phyloP scores from a whole-genome alignment of 2,329 filamentous ascomycete species.

The Beauveria sp. region DNA sequence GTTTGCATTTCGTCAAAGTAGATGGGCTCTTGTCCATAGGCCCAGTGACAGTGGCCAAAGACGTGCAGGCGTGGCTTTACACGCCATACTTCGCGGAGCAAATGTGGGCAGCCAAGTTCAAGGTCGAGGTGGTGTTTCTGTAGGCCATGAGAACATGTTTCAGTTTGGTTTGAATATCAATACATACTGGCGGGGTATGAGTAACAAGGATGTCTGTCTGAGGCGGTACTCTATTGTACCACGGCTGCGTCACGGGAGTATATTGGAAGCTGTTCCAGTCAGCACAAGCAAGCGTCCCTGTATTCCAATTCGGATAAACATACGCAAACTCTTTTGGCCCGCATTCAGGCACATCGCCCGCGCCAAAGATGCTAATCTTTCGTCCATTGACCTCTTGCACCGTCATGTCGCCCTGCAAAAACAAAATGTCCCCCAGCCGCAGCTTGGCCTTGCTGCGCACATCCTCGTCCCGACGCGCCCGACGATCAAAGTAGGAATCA shows the following conservation, averaged over 20 bases:
- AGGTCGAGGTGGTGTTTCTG: conserved; percentile 62
- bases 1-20: conserved; percentile 69
- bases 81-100: conserved; percentile 66
- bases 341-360: conserved; percentile 69
- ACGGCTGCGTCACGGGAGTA: conserved; percentile 55
- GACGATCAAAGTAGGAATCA: conserved; percentile 73
- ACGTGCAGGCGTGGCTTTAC: conserved; percentile 69
- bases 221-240: conserved; percentile 61
- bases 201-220: conserved; percentile 75
- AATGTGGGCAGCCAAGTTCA: conserved; percentile 60
- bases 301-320: conserved; percentile 12
- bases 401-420: conserved; percentile 63
- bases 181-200: conserved; percentile 62
- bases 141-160: background rate
- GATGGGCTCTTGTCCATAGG: conserved; percentile 59
- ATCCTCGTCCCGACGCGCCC: conserved; percentile 50
- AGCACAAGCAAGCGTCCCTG: background rate
- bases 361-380: conserved; percentile 62
- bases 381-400: conserved; percentile 54
- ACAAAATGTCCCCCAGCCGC: conserved; percentile 61
- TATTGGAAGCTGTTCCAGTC: conserved; percentile 61
- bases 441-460: conserved; percentile 43
- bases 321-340: conserved; percentile 61
- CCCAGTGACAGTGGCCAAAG: conserved; percentile 79
- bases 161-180: background rate